These are phyloP conservation scores for Flaveria linearis DNA, from an alignment of 129 eudicot genomes.

Conservation along the genomic window DNA sequence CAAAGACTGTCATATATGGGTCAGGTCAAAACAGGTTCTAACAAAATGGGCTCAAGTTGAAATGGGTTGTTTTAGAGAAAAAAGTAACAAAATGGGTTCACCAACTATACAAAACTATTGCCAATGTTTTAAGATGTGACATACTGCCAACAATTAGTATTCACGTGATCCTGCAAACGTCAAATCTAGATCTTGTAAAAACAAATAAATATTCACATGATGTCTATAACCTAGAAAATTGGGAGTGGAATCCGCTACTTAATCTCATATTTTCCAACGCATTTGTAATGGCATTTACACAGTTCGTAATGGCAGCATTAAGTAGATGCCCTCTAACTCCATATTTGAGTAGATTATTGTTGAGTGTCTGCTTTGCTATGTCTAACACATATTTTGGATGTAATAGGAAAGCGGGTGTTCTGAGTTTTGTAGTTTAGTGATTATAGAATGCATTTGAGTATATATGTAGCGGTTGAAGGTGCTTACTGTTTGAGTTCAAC, in stretches of 20 bases:
- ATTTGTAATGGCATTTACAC: neutral
- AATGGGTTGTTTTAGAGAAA: neutral
- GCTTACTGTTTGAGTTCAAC: neutral
- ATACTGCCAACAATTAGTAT: neutral
- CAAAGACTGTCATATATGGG: neutral
- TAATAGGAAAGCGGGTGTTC: neutral
- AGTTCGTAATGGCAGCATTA: slow-evolving; percentile 11
- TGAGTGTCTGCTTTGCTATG: slow-evolving; percentile 7
- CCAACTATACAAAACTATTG: neutral
- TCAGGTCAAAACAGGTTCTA: neutral
- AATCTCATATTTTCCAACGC: slow-evolving; percentile 11
- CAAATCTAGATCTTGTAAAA: neutral
- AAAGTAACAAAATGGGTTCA: neutral
- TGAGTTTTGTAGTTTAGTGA: too few relatives aligned
- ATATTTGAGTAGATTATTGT: slow-evolving; percentile 8
- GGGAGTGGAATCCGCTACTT: neutral
- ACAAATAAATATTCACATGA: neutral
- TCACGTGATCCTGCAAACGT: neutral
- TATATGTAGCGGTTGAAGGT: neutral
- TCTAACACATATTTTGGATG: neutral
- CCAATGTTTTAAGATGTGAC: neutral
- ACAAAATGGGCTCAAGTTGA: neutral
- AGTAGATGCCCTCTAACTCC: slow-evolving; percentile 9
- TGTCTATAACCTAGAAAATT: neutral
- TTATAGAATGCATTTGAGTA: neutral